These are phyloP conservation scores for Avena atlantica DNA, from an alignment of 176 grass and related monocot species.

Conservation along the genomic window DNA sequence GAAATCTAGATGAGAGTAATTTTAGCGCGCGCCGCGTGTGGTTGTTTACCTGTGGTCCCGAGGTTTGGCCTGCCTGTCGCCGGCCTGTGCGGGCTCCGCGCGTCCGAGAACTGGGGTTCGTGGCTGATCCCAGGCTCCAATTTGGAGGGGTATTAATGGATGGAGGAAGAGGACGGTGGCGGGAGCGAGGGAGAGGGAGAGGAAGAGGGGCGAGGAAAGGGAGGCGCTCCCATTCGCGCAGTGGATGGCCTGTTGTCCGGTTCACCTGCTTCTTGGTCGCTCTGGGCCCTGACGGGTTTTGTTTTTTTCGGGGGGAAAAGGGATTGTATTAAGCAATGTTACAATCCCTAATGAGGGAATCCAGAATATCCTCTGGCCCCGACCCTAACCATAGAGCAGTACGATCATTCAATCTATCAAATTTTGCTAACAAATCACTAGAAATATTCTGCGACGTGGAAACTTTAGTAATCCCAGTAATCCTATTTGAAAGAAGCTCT, in stretches of 20 bases:
- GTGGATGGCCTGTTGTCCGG: neutral
- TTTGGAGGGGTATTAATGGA: neutral
- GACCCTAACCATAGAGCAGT: too few relatives aligned
- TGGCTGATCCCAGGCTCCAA: neutral
- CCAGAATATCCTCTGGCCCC: too few relatives aligned
- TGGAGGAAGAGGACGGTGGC: neutral
- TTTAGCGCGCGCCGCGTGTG: neutral
- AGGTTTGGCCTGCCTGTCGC: neutral
- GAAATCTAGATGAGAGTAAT: neutral
- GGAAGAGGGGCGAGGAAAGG: too few relatives aligned
- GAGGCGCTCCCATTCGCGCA: neutral
- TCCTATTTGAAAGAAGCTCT: too few relatives aligned
- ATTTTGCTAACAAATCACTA: too few relatives aligned
- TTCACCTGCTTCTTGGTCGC: neutral
- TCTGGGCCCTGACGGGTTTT: too few relatives aligned
- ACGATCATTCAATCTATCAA: too few relatives aligned
- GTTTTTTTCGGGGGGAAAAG: too few relatives aligned
- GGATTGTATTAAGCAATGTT: too few relatives aligned
- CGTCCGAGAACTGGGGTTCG: neutral
- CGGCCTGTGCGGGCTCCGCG: neutral
- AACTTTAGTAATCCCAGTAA: too few relatives aligned
- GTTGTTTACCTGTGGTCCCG: conserved; percentile 26
- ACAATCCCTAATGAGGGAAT: too few relatives aligned
- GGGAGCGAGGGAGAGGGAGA: neutral
- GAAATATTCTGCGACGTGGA: too few relatives aligned